Base-by-base conservation (phyloP, 2,329 filamentous ascomycete species). In the Emericellopsis cladophorae region DNA sequence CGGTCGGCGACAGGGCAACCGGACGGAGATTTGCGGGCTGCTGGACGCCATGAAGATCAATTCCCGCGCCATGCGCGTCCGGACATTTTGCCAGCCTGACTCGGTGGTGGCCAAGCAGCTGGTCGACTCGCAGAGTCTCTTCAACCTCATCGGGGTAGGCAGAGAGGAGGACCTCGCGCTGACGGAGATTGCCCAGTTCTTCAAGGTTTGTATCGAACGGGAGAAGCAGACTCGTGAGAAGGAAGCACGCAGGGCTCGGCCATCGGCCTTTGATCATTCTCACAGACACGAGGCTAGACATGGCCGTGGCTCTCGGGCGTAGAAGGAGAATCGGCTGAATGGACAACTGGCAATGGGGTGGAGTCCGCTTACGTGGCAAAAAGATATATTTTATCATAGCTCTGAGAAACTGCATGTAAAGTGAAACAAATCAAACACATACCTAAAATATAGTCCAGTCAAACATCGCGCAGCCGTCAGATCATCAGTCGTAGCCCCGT, bases 51-150 rank as follows among this genome's bases (percentile, higher is more conserved):
- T 74, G 67, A 67, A 66, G 44, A 55, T 60, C 22, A 68, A 76
- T 47, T 69, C 73, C 2, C 62, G 72, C 31, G 60, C 59, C 8
- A 67, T 79, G 56, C 60, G 68, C 18, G 51, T 76, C 31, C 67
- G 70, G 32, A 76, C 72, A 1, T 74, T 69, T 46, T 77, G 73
- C 52, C 69, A 76, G 47, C 73, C 74, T 0, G 74, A 79, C 49
- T 62, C 67, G 1, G 72, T 74, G 21, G 63, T 77, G 41, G 70
- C 70, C 4, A 76, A 76, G 60, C 72, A 76, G 51, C 56, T 79
- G 7, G 54, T 72, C 3, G 73, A 78, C 46, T 51, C 68, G 0
- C 69, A 72, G 56, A 62, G 60, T 8, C 53, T 76, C 3, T 63
- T 74, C 45, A 63, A 67, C 44, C 54, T 75, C 15, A 53, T 77